Evolutionary conservation across 495 filamentous ascomycete genomes (phyloP).

Genomic region (Annulohypoxylon maeteangense): DNA sequence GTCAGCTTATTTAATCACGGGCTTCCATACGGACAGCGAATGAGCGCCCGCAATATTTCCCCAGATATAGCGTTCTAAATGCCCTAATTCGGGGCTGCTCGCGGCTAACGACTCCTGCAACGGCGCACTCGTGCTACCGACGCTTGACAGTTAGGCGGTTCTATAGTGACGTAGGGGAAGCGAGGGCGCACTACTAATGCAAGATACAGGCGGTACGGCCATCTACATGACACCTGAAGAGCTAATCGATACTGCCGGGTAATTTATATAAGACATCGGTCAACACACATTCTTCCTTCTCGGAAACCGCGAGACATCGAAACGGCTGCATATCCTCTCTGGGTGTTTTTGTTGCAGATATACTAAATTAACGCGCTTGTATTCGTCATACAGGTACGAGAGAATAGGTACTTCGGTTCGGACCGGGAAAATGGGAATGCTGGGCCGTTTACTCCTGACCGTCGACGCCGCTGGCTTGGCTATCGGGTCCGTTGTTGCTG

Average conservation of each 20-base stretch:
- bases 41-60: not conserved
- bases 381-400: not conserved
- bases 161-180: slow-evolving; percentile 8
- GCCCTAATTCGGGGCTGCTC: not conserved
- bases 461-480: slow-evolving; percentile 54
- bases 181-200: not conserved
- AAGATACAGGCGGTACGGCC: not conserved
- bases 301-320: not conserved
- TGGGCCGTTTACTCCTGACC: slow-evolving; percentile 59
- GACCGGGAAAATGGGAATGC: slow-evolving; percentile 34
- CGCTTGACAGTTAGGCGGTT: slow-evolving; percentile 10
- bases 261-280: not conserved
- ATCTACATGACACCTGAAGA: not conserved
- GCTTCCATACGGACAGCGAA: not conserved
- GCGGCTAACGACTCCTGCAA: not conserved
- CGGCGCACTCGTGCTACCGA: slow-evolving; percentile 1
- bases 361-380: not conserved
- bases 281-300: not conserved
- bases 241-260: not conserved
- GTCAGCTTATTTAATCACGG: slow-evolving; percentile 11
- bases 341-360: not conserved
- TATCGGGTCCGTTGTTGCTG: slow-evolving; percentile 56
- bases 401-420: not conserved
- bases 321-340: not conserved
- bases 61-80: not conserved